A percentile compares a stretch with the other conserved stretches of the same genome.
Evolutionary conservation across 2,329 filamentous ascomycete species (phyloP).

Genomic region (Fusarium multiceps): DNA sequence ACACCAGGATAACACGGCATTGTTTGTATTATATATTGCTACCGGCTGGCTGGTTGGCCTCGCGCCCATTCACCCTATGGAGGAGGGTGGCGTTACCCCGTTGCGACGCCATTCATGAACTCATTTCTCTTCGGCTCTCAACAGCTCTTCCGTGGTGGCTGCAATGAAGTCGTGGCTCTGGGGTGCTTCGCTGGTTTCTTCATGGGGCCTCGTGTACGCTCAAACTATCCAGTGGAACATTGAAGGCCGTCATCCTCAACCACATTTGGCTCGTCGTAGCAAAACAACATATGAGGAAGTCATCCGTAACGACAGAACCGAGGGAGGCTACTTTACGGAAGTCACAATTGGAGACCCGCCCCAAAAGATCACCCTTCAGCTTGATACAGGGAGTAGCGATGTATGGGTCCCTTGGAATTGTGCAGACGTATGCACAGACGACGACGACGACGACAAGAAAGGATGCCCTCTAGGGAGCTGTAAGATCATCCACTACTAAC

Average conservation of each 20-base stretch:
- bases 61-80: constrained; percentile 37
- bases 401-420: constrained; percentile 65
- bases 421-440: constrained; percentile 54
- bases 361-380: constrained; percentile 67
- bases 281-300: constrained; percentile 54
- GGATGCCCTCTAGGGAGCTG: constrained; percentile 60
- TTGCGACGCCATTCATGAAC: constrained; percentile 37
- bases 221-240: constrained; percentile 63
- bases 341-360: constrained; percentile 67
- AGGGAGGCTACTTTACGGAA: constrained; percentile 67
- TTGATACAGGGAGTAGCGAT: constrained; percentile 75
- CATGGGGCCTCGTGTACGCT: constrained; percentile 39
- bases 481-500: constrained; percentile 48
- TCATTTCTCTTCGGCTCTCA: constrained; percentile 6
- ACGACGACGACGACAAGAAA: constrained; percentile 18
- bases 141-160: constrained; percentile 11
- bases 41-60: constrained; percentile 24
- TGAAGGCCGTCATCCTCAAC: constrained; percentile 49
- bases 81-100: constrained; percentile 39
- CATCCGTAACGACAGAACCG: constrained; percentile 57
- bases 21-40: constrained; percentile 6
- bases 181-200: constrained; percentile 39
- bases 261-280: constrained; percentile 53
- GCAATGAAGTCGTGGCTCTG: constrained; percentile 43
- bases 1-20: not conserved